phyloP scores from a whole-genome alignment of 2,329 filamentous ascomycete genomes.

The Botrytis sinoallii region DNA sequence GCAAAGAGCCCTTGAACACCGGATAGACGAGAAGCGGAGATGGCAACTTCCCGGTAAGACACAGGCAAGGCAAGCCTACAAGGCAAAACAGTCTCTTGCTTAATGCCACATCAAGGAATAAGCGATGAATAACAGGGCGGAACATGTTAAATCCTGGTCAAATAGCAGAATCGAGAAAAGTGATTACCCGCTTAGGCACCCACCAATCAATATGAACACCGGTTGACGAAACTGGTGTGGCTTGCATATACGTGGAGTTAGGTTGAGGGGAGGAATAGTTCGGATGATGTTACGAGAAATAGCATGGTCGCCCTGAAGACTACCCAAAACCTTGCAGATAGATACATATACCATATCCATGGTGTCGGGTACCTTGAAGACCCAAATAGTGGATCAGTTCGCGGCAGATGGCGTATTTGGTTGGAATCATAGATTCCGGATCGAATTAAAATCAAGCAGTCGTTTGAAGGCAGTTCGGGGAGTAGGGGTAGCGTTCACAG shows the following conservation, averaged over 20 bases:
- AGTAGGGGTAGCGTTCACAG: neutral
- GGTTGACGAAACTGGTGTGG: constrained; percentile 18
- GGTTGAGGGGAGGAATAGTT: constrained; percentile 2
- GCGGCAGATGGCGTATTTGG: constrained; percentile 18
- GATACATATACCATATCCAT: constrained; percentile 18
- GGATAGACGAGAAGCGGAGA: constrained; percentile 10
- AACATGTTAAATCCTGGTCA: constrained; percentile 11
- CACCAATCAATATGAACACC: constrained; percentile 14
- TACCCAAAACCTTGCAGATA: constrained; percentile 15
- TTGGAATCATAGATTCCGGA: constrained; percentile 7
- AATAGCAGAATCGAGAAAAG: constrained; percentile 12
- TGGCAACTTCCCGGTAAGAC: constrained; percentile 17
- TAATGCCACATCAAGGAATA: constrained; percentile 9
- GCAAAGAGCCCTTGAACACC: neutral
- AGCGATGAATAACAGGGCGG: constrained; percentile 8
- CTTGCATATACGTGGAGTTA: constrained; percentile 19
- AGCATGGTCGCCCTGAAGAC: constrained; percentile 13
- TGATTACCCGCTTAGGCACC: constrained; percentile 12
- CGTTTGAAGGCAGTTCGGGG: neutral
- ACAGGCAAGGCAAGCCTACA: constrained; percentile 13
- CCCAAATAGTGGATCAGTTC: constrained; percentile 12
- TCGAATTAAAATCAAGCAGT: neutral
- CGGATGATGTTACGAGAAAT: constrained; percentile 16
- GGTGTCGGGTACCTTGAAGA: constrained; percentile 19
- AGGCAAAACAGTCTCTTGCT: constrained; percentile 17